These are phyloP conservation scores for Cladophialophora bantiana DNA, from an alignment of 2,329 filamentous ascomycete genomes.

Conservation along the genomic window DNA sequence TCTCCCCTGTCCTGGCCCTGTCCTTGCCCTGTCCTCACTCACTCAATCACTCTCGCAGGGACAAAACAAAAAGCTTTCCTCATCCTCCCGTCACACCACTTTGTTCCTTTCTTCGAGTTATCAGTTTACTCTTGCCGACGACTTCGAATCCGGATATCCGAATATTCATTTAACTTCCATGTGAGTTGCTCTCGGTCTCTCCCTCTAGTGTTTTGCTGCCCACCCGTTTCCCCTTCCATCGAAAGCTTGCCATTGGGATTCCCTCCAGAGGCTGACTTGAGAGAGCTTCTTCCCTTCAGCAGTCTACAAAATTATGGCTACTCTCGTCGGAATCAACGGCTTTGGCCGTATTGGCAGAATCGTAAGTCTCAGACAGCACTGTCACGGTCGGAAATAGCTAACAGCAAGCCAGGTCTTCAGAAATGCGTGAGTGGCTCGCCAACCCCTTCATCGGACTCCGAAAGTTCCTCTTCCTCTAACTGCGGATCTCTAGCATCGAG, in stretches of 20 bases:
- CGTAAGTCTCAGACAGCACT: slow-evolving; percentile 51
- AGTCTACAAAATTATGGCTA: slow-evolving; percentile 56
- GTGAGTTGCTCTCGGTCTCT: slow-evolving; percentile 12
- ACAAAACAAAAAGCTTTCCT: slow-evolving; percentile 33
- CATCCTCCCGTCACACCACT: slow-evolving; percentile 37
- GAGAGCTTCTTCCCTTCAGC: slow-evolving; percentile 17
- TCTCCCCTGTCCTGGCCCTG: slow-evolving; percentile 8
- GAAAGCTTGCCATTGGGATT: slow-evolving; percentile 18
- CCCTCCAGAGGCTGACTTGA: slow-evolving; percentile 21
- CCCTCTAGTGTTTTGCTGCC: slow-evolving; percentile 1
- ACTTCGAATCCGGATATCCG: slow-evolving; percentile 14
- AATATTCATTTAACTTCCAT: slow-evolving; percentile 14
- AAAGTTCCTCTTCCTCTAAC: slow-evolving; percentile 33
- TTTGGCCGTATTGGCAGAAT: slow-evolving; percentile 99
- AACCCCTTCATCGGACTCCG: slow-evolving; percentile 33
- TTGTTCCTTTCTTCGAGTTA: slow-evolving; percentile 16
- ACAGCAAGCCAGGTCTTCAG: slow-evolving; percentile 74
- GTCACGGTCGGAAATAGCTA: slow-evolving; percentile 38
- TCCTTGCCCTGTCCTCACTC: slow-evolving; percentile 10
- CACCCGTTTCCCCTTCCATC: slow-evolving; percentile 14
- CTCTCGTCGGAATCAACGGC: slow-evolving; percentile 97
- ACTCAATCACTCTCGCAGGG: slow-evolving; percentile 32
- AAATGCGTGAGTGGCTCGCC: slow-evolving; percentile 73
- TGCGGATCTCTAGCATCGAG: slow-evolving; percentile 66
- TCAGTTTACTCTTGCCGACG: slow-evolving; percentile 19